These are phyloP conservation scores for Penicillium lividum DNA, from an alignment of 495 filamentous ascomycete species.

Conservation along the genomic window DNA sequence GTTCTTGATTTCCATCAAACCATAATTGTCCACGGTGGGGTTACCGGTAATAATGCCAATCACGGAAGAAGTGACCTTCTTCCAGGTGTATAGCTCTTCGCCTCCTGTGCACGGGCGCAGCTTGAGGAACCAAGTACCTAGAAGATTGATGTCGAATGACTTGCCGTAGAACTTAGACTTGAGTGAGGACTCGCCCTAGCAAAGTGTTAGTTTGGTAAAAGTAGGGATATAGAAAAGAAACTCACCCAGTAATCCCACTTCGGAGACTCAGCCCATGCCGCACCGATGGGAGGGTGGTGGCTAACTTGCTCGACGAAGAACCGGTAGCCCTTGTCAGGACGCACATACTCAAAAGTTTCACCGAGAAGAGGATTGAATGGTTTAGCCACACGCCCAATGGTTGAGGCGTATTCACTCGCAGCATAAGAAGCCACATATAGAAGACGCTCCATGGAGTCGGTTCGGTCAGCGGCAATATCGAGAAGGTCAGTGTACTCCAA, in stretches of 20 bases:
- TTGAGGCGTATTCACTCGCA: conserved; percentile 93
- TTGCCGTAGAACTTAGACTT: conserved; percentile 98
- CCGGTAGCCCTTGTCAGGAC: conserved; percentile 94
- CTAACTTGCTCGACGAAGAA: conserved; percentile 99
- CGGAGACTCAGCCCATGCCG: conserved; percentile 87
- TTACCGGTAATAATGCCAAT: conserved; percentile 97
- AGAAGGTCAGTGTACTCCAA: conserved; percentile 96
- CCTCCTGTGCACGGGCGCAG: conserved; percentile 75
- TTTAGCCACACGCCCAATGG: conserved; percentile 94
- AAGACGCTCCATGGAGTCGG: conserved; percentile 86
- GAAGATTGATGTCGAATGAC: conserved; percentile 93
- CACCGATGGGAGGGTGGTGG: conserved; percentile 94
- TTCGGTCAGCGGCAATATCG: conserved; percentile 81
- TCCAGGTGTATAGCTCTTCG: conserved; percentile 96
- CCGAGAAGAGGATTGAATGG: conserved; percentile 96
- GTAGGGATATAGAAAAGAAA: background rate
- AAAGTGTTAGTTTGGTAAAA: background rate
- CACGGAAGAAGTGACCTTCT: conserved; percentile 97
- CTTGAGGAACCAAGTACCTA: conserved; percentile 95
- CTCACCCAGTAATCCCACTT: conserved; percentile 92
- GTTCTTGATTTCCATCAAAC: conserved; percentile 95
- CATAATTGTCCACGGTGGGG: conserved; percentile 97
- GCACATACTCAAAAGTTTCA: conserved; percentile 94
- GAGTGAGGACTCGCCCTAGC: conserved; percentile 84
- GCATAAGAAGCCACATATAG: conserved; percentile 97